Conservation (phyloP, 495 filamentous ascomycete species). For the Monascus purpureus region DNA sequence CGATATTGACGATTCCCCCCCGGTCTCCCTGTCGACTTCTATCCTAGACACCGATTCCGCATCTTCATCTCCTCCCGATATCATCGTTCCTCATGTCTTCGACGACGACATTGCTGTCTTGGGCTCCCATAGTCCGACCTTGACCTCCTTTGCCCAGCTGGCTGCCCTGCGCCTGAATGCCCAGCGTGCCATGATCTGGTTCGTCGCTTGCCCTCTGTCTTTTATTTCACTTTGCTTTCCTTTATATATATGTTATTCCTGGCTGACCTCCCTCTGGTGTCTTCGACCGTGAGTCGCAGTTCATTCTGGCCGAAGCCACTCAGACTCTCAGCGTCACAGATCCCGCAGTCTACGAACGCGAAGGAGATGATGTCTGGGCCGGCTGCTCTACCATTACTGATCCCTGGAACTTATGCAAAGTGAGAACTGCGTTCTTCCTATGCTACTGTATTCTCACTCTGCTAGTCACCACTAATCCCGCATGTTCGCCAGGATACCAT, state of each 20-base stretch:
- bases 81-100: too few relatives aligned
- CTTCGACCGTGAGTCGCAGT: conserved; percentile 43
- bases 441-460: too few relatives aligned
- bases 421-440: too few relatives aligned
- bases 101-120: conserved; percentile 5
- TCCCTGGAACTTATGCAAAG: conserved; percentile 33
- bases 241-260: not conserved
- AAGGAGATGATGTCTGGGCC: conserved; percentile 28
- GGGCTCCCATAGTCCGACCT: conserved; percentile 36
- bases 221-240: not conserved
- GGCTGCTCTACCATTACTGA: conserved; percentile 27
- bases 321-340: conserved; percentile 22
- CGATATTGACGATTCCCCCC: not conserved
- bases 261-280: conserved; percentile 20
- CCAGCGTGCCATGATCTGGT: conserved; percentile 31
- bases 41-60: conserved; percentile 1
- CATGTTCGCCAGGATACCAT: conserved; percentile 19
- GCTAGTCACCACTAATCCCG: too few relatives aligned
- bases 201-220: not conserved
- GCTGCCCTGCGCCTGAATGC: conserved; percentile 34
- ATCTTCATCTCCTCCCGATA: not conserved
- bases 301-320: conserved; percentile 41
- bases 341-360: conserved; percentile 15
- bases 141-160: conserved; percentile 37
- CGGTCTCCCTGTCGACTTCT: not conserved